Base-by-base conservation (phyloP, 75 land plant genomes). In the Picea glauca region DNA sequence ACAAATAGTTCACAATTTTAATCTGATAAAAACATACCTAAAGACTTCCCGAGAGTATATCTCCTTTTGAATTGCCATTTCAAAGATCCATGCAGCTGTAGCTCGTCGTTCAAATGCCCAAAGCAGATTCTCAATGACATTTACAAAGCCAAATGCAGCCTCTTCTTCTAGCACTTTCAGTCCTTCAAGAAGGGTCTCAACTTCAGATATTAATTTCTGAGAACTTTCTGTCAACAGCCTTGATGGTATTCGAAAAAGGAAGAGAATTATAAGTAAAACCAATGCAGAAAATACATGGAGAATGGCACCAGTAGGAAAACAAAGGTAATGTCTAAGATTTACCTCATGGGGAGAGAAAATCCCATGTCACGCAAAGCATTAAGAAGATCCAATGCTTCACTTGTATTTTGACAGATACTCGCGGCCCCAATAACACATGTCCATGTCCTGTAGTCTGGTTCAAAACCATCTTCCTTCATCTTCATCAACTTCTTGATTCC, bases 21-120 rank as follows among this genome's bases (percentile, higher is more conserved):
- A 46, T 46, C 9, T 46, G 54, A 46, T 20, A 11, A 60, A 59
- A 40, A 32, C 64, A 77, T 85, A 95, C 99, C 93, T 90, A 81
- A 90, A 87, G 1, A 93, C 79, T 79, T 88, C 85, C 80, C 80
- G 87, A 43, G 90, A 86, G 80, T 98, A 98, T 5, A 98, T 87
- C 33, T 81, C 73, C 64, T 75, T 90, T 74, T 87, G 85, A 18
- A 95, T 81, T 65, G 99, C 99, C 78, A 95, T 61, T 58, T 90
- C 87, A 83, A 95, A 95, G 81, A 98, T 58, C 85, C 88, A 90
- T 31, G 89, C 90, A 61, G 98, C 98, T 43, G 94, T 89, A 15
- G 90, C 90, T 12, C 96, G 88, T 43, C 81, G 85, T 84, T 95
- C 89, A 87, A 95, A 98, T 81, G 96, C 99, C 99, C 99, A 98